Base-by-base conservation (phyloP, 2,329 filamentous ascomycete genomes). In the Alternaria panax region DNA sequence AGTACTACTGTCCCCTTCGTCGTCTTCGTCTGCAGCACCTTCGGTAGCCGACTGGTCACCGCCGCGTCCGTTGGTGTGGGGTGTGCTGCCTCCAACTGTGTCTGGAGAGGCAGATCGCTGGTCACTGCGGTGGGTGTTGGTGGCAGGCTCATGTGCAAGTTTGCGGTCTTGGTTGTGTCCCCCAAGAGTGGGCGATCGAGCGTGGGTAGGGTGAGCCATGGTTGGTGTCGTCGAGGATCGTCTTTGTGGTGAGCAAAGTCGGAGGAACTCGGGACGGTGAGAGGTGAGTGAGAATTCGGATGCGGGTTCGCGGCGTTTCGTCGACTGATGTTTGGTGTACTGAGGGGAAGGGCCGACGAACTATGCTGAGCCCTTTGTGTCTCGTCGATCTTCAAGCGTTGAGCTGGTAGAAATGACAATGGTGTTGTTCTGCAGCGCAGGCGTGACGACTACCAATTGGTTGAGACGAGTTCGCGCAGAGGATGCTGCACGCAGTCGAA, bases 361-460 rank as follows among this genome's bases (percentile, higher is more conserved):
- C 73, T 77, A 76, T 77, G 75, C 68, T 62, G 70, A 69, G 71
- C 70, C 68, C 59, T 67, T 63, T 58, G 59, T 48, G 62, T 58
- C 65, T 67, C 71, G 76, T 77, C 76, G 76, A 69, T 71, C 64
- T 73, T 69, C 70, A 59, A 62, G 68, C 69, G 66, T 67, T 59
- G 67, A 70, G 66, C 65, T 65, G 60, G 66, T 52, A 55, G 68
- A 71, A 72, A 65, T 65, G 70, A 76, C 72, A 77, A 76, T 75
- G 70, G 54, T 45, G 51, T 67, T 52, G 57, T 60, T 70, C 66
- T 61, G 63, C 64, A 65, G 63, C 65, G 70, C 73, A 77, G 72
- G 71, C 66, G 56, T 60, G 73, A 73, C 71, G 73, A 74, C 61
- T 54, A 59, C 69, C 68, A 73, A 71, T 75, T 69, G 69, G 55